Evolutionary conservation across 352 stramenopile genomes (phyloP).

Genomic region (Aphanomyces euteiches): DNA sequence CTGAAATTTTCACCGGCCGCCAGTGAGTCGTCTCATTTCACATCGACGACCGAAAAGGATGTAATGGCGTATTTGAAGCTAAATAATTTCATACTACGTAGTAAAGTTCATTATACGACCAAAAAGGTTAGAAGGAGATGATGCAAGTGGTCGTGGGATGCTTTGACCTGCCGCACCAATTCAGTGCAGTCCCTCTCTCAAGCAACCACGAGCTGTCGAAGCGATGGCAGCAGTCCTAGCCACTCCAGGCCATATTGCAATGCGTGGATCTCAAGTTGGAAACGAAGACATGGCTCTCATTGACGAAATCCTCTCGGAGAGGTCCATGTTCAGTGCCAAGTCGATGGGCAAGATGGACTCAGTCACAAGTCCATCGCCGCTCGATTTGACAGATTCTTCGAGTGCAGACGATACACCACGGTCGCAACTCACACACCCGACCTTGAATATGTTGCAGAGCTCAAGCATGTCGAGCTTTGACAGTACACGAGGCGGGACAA

Average conservation of each 20-base stretch:
- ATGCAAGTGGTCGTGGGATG: not conserved
- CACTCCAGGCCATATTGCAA: not conserved
- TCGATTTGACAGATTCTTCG: not conserved
- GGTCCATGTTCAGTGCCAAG: not conserved
- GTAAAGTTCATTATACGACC: not conserved
- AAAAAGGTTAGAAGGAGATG: slow-evolving; percentile 1
- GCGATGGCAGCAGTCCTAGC: slow-evolving; percentile 8
- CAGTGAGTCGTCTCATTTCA: too few relatives aligned
- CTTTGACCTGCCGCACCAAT: too few relatives aligned
- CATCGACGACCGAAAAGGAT: not conserved
- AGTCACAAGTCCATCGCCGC: not conserved
- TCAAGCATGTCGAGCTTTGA: slow-evolving; percentile 2
- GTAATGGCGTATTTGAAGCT: not conserved
- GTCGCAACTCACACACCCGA: slow-evolving; percentile 11
- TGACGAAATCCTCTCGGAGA: not conserved
- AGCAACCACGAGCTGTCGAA: not conserved
- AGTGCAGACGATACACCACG: not conserved
- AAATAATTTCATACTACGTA: slow-evolving; percentile 3
- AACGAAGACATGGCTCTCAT: slow-evolving; percentile 8
- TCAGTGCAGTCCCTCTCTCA: too few relatives aligned
- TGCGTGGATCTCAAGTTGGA: not conserved
- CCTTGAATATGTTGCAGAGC: slow-evolving; percentile 23
- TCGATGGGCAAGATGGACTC: not conserved
- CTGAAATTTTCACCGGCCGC: not conserved
- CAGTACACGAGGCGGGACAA: not conserved